These are phyloP conservation scores for Aureobasidium uvarum DNA, from an alignment of 2,329 filamentous ascomycete genomes.

Conservation along the genomic window DNA sequence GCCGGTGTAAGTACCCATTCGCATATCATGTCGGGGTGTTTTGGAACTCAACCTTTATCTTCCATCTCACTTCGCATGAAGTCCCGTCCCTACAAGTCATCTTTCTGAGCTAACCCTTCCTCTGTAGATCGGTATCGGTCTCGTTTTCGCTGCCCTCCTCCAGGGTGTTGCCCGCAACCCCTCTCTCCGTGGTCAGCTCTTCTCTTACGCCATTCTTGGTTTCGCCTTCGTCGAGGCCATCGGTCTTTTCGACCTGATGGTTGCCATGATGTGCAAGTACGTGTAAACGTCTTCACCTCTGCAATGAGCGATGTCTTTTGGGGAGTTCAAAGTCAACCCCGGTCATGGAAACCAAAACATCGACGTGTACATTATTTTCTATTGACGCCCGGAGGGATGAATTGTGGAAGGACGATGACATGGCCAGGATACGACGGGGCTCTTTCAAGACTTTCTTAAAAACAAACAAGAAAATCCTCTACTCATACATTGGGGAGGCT, in stretches of 20 bases:
- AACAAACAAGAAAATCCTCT: conserved; percentile 25
- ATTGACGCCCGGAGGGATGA: conserved; percentile 23
- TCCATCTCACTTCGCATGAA: not conserved
- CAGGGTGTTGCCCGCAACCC: conserved; percentile 92
- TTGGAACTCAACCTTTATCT: not conserved
- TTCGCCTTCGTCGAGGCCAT: conserved; percentile 95
- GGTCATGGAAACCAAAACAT: conserved; percentile 26
- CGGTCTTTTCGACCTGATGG: conserved; percentile 84
- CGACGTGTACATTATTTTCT: conserved; percentile 27
- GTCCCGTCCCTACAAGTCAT: not conserved
- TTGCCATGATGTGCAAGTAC: conserved; percentile 85
- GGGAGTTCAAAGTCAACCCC: conserved; percentile 20
- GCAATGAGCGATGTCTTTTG: conserved; percentile 21
- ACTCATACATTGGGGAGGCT: conserved; percentile 21
- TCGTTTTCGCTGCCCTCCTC: conserved; percentile 88
- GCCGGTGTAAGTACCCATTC: conserved; percentile 44
- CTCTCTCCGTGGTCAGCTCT: conserved; percentile 90
- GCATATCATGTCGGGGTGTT: not conserved
- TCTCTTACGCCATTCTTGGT: conserved; percentile 93
- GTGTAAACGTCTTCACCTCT: conserved; percentile 35
- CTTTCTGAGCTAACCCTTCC: conserved; percentile 35
- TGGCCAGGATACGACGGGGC: conserved; percentile 25
- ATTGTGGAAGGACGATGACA: conserved; percentile 23
- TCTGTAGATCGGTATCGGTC: conserved; percentile 84
- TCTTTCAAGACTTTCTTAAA: conserved; percentile 25